phyloP scores from a whole-genome alignment of 768 basidiomycete species.

The Hysterangium stoloniferum region DNA sequence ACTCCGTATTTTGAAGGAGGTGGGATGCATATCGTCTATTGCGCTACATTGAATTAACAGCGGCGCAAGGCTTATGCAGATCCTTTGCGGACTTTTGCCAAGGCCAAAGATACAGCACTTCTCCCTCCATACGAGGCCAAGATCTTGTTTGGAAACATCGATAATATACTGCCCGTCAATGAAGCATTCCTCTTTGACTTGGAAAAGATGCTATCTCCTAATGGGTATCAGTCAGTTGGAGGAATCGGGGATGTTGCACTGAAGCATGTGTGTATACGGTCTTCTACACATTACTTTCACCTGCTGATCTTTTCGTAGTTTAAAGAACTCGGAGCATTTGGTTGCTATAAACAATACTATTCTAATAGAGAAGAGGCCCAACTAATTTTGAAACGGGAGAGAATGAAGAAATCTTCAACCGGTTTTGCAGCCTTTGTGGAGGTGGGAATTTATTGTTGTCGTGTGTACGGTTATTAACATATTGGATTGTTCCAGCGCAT shows the following conservation, averaged over 20 bases:
- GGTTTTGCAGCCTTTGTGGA: conserved; percentile 84
- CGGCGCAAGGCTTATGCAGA: conserved; percentile 68
- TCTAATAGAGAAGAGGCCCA: conserved; percentile 91
- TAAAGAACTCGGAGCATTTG: conserved; percentile 75
- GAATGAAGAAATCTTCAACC: conserved; percentile 63
- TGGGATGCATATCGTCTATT: conserved; percentile 13
- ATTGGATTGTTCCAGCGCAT: conserved; percentile 59
- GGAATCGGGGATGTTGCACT: conserved; percentile 81
- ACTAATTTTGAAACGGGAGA: conserved; percentile 75
- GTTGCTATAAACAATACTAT: conserved; percentile 88
- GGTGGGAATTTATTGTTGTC: conserved; percentile 37
- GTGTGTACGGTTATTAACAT: too few species aligned
- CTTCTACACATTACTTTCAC: not conserved
- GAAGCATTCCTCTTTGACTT: conserved; percentile 79
- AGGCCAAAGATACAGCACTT: conserved; percentile 78
- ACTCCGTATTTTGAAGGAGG: conserved; percentile 69
- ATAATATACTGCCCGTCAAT: conserved; percentile 82
- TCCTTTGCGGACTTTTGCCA: conserved; percentile 80
- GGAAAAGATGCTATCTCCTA: conserved; percentile 66
- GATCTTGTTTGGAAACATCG: conserved; percentile 89
- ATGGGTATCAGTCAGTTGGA: conserved; percentile 45
- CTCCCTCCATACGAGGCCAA: conserved; percentile 88
- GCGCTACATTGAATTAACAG: not conserved
- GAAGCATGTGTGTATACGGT: conserved; percentile 43
- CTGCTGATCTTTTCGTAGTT: conserved; percentile 33